Conservation (phyloP, 352 stramenopile genomes). For the Pythium chondricola region DNA sequence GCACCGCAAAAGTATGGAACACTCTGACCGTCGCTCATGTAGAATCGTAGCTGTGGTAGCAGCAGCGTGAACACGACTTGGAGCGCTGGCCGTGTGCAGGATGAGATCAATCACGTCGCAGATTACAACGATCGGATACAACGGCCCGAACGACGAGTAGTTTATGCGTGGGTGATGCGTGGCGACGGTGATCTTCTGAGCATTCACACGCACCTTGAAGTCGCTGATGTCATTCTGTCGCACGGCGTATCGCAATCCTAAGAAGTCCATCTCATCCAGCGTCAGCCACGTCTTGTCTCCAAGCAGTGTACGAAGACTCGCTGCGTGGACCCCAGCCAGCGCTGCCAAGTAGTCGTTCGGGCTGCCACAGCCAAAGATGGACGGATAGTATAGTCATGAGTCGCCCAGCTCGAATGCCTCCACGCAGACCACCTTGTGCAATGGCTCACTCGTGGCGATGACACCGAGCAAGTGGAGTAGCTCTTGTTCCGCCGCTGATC, state of each 20-base stretch:
- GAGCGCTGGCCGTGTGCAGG: not conserved
- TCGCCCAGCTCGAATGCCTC: not conserved
- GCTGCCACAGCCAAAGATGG: conserved; percentile 13
- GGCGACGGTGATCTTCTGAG: not conserved
- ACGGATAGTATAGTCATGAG: not conserved
- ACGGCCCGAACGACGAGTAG: conserved; percentile 6
- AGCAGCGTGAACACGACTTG: not conserved
- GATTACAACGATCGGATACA: conserved; percentile 8
- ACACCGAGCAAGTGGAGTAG: conserved; percentile 4
- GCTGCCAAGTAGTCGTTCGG: not conserved
- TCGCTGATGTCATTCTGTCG: conserved; percentile 14
- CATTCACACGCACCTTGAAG: not conserved
- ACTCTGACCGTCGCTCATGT: not conserved
- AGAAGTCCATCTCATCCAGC: conserved; percentile 7
- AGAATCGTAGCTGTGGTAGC: conserved; percentile 4
- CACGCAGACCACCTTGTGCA: conserved; percentile 5
- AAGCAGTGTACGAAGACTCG: not conserved
- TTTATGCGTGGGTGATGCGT: conserved; percentile 3
- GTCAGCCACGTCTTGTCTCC: conserved; percentile 13
- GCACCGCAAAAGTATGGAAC: conserved; percentile 1
- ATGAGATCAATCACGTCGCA: conserved; percentile 1
- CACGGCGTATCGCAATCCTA: conserved; percentile 3
- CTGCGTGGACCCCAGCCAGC: conserved; percentile 8
- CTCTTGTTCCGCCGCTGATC: conserved; percentile 4
- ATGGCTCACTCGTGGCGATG: not conserved